Evolutionary conservation across 1,139 yeast species (phyloP), one percentile per base, ranked within the genome.

Genomic region (Blastobotrys capitulatus): DNA sequence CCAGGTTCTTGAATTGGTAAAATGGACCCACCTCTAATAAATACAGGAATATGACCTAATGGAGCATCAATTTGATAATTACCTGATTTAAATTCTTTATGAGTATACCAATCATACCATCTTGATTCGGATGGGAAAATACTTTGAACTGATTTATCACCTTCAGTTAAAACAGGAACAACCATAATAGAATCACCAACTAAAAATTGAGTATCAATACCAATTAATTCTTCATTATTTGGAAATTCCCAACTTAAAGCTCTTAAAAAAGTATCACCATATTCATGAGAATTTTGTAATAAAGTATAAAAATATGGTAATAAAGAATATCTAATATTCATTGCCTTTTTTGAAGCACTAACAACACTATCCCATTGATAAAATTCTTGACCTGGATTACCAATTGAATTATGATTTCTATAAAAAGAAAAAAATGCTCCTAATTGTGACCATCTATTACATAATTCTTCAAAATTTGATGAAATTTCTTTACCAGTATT

Each of bases 21-120:
- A n/a, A 56, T 35, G 13, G 45, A 31, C 9, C 59, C 59, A 10
- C 57, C 57, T 19, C 56, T 48, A 16, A 56, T 42, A 37, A 45
- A 56, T 2, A 56, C 45, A 1, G 59, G 58, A 25, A 55, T 56
- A 31, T 55, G 57, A 12, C 56, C 55, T 22, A 56, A 43, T 15
- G 59, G 59, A 2, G 59, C 59, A 6, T 50, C 49, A 36, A 56
- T 29, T 38, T 53, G 54, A n/a, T 16, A 8, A 15, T 6, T 15
- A 15, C 55, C 58, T 8, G 57, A 51, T 46, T 61, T 60, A 46
- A 62, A 54, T 35, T 58, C 61, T 27, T 54, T 48, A 26, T 60
- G 58, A 10, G 68, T 64, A 58, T 68, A 68, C 69, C 69, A 69
- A 54, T 68, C 71, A 49, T 66, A 68, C 62, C 69, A 68, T 6